Base-by-base conservation (phyloP, 2,329 filamentous ascomycete species). In the Nothophoma quercina region DNA sequence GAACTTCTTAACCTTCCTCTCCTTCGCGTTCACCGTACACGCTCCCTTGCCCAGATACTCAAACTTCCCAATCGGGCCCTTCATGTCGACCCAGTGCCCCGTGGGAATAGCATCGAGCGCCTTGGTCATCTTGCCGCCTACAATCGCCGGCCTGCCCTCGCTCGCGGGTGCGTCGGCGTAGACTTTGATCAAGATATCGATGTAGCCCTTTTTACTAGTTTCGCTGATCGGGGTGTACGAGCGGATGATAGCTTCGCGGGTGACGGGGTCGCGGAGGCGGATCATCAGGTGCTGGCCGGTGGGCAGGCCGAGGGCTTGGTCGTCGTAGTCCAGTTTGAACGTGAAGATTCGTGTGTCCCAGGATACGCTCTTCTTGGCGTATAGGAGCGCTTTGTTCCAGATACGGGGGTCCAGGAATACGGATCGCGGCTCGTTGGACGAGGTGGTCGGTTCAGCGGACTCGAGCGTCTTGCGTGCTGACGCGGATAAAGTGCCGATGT, bases 281-380 rank as follows among this genome's bases (percentile, higher is more conserved):
- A 96, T 83, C 85, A 96, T 90, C 1, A 96, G 78, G 74, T 97
- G 93, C 68, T 96, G 90, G 13, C 93, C 93, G 0, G 89, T 85
- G 0, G 91, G 91, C 0, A 96, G 80, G 7, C 93, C 93, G 7
- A 95, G 79, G 0, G 72, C 72, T 70, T 96, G 92, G 0, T 81
- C 75, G 0, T 82, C 76, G 63, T 93, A 86, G 54, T 93, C 86
- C 15, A 96, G 85, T 35, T 83, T 82, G 78, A 96, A 96, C 25
- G 83, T 87, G 76, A 96, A 96, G 55, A 96, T 84, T 30, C 88
- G 85, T 5, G 89, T 90, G 74, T 97, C 91, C 69, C 83, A 83
- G 0, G 90, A 96, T 4, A 96, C 78, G 3, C 76, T 73, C n/a
- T 75, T 84, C 69, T 92, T 95, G 34, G 80, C 73, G n/a, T 83